phyloP scores from a whole-genome alignment of 495 filamentous ascomycete genomes.

The Neurospora terricola region DNA sequence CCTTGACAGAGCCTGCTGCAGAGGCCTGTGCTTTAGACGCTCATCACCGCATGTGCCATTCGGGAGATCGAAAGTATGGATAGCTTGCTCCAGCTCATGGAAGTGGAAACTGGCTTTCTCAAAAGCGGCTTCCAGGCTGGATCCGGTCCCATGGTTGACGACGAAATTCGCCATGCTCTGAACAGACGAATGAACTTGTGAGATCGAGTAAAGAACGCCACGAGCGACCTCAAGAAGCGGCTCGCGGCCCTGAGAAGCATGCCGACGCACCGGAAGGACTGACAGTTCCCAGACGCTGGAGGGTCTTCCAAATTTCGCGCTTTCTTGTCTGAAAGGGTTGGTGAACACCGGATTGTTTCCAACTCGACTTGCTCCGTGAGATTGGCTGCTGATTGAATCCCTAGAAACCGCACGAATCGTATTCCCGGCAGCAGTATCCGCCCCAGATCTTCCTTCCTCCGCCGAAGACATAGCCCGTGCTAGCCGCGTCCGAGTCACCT shows the following conservation, averaged over 20 bases:
- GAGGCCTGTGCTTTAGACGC: constrained; percentile 46
- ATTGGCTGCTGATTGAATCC: background rate
- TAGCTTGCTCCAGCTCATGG: constrained; percentile 59
- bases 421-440: background rate
- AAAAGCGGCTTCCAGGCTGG: constrained; percentile 63
- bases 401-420: background rate
- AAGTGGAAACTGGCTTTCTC: constrained; percentile 64
- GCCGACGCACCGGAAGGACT: constrained; percentile 70
- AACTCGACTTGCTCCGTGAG: background rate
- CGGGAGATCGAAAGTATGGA: constrained; percentile 51
- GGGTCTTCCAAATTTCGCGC: constrained; percentile 34
- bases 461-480: background rate
- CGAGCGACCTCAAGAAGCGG: constrained; percentile 66
- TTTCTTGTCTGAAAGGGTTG: constrained; percentile 53
- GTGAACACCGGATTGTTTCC: constrained; percentile 25
- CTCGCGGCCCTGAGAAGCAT: constrained; percentile 40
- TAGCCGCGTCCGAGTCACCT: background rate
- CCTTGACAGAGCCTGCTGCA: constrained; percentile 49
- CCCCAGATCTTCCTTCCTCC: background rate
- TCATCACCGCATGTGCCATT: constrained; percentile 36
- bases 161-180: constrained; percentile 53
- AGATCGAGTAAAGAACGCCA: constrained; percentile 77
- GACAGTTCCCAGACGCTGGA: constrained; percentile 62
- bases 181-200: constrained; percentile 62
- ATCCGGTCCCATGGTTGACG: constrained; percentile 54